Conservation (phyloP, 2,329 filamentous ascomycete genomes). For the Aspergillus pseudonomiae region DNA sequence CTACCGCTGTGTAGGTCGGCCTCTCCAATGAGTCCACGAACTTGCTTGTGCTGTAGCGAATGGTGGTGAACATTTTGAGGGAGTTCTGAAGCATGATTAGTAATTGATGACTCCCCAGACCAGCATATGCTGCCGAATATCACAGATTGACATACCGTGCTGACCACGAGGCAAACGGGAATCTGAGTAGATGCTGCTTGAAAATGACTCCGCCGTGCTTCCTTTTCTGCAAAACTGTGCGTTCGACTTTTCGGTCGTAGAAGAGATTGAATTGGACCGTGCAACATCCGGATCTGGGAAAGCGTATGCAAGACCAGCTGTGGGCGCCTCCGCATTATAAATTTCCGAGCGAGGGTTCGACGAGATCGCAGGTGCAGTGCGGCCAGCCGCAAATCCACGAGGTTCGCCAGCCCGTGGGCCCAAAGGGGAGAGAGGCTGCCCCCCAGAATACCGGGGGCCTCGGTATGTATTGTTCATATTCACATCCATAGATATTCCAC, state of each 20-base stretch:
- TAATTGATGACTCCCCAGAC: background rate
- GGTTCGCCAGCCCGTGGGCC: constrained; percentile 43
- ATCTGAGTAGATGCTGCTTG: constrained; percentile 52
- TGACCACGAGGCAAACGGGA: constrained; percentile 50
- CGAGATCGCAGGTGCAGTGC: constrained; percentile 53
- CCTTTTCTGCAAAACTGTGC: constrained; percentile 48
- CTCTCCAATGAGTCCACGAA: constrained; percentile 51
- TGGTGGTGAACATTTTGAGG: constrained; percentile 53
- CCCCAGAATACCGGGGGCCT: constrained; percentile 44
- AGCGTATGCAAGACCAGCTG: constrained; percentile 53
- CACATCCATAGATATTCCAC: constrained; percentile 45
- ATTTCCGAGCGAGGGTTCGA: constrained; percentile 54
- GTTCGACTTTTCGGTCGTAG: constrained; percentile 35
- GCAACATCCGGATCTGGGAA: constrained; percentile 53
- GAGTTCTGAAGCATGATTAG: constrained; percentile 39
- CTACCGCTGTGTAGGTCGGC: constrained; percentile 44
- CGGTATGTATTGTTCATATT: constrained; percentile 40
- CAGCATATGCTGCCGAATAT: background rate
- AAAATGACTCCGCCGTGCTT: constrained; percentile 51
- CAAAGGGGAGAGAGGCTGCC: constrained; percentile 45
- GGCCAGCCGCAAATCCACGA: constrained; percentile 47
- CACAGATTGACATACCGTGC: constrained; percentile 44
- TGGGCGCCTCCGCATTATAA: constrained; percentile 54
- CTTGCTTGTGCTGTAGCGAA: constrained; percentile 52
- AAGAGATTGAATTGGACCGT: constrained; percentile 41